A percentile compares a stretch with the other conserved stretches of the same genome.
These are phyloP conservation scores for Rosellinia necatrix DNA, from an alignment of 2,329 filamentous ascomycete species.

Conservation along the genomic window DNA sequence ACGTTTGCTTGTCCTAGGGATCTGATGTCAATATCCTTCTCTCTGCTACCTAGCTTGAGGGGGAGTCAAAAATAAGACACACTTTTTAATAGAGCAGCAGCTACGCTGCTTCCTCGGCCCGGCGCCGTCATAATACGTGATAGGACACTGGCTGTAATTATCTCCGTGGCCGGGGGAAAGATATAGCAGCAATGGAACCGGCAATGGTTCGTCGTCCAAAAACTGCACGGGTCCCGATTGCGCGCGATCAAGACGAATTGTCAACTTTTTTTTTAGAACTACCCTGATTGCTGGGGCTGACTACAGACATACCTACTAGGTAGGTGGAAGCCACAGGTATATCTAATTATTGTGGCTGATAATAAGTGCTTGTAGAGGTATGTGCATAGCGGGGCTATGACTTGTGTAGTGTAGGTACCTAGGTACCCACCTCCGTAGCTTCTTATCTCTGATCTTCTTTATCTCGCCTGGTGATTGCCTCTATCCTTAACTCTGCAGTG, in stretches of 20 bases:
- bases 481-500: too few relatives aligned
- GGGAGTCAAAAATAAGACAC: conserved; percentile 34
- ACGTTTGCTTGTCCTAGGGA: conserved; percentile 40
- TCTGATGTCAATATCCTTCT: neutral
- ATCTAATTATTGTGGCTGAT: too few relatives aligned
- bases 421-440: too few relatives aligned
- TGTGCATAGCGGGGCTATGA: too few relatives aligned
- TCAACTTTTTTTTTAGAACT: conserved; percentile 39
- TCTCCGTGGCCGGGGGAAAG: conserved; percentile 22
- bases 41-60: neutral
- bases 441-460: too few relatives aligned
- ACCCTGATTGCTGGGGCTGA: conserved; percentile 9
- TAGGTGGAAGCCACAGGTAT: too few relatives aligned
- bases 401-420: too few relatives aligned
- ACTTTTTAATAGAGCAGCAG: conserved; percentile 57
- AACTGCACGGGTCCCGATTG: conserved; percentile 13
- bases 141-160: conserved; percentile 22
- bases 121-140: conserved; percentile 55
- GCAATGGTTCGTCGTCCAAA: conserved; percentile 21
- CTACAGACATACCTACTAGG: too few relatives aligned
- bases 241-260: conserved; percentile 21
- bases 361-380: too few relatives aligned
- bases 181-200: conserved; percentile 24
- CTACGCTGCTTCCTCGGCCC: conserved; percentile 59
- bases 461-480: too few relatives aligned